Base-by-base conservation (phyloP, 192 early-diverging fungal species). In the Podila verticillata region DNA sequence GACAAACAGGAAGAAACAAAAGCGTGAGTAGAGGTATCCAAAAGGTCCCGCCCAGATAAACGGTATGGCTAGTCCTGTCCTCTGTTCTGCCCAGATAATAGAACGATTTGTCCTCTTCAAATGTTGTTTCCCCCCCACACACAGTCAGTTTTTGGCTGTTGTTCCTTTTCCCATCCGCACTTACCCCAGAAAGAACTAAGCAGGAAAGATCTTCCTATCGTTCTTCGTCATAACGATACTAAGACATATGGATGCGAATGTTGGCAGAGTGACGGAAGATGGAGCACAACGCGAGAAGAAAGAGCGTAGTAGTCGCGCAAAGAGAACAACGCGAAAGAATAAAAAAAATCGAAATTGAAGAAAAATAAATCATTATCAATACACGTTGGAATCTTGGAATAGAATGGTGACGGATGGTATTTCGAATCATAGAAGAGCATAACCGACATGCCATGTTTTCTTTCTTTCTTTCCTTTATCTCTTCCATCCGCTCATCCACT, bases 21-120 rank as follows among this genome's bases (percentile, higher is more conserved):
- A 44, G 4, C 39, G 15, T 44, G 17, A 19, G 57, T 48, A 29
- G 6, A 36, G 6, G 10, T 4, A 3, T 28, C 7, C 10, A 28
- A 20, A 44, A 22, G 29, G 20, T 9, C 12, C 8, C 35, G 12
- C 20, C 31, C 51, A 31, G 51, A 54, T 47, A 15, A 47, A 47
- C 8, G 1, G 3, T 9, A 24, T 54, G 51, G 51, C 20, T 20
- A 6, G n/a, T n/a, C 7, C 24, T 54, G 51, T n/a, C 7, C 20
- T n/a, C n/a, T 54, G 51, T 7, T 4, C 12, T 44, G 32, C 32
- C 39, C 39, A 44, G 61, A 65, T 66, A 47, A 48, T 70, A 65
- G 57, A 61, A 66, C 44, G 19, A 70, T 57, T 56, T 68, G 54
- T 68, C 61, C 39, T 68, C 72, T 48, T 34, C 24, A n/a, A 24